Evolutionary conservation across 345 rosid genomes (phyloP).

Genomic region (rapeseed (Brassica napus)): DNA sequence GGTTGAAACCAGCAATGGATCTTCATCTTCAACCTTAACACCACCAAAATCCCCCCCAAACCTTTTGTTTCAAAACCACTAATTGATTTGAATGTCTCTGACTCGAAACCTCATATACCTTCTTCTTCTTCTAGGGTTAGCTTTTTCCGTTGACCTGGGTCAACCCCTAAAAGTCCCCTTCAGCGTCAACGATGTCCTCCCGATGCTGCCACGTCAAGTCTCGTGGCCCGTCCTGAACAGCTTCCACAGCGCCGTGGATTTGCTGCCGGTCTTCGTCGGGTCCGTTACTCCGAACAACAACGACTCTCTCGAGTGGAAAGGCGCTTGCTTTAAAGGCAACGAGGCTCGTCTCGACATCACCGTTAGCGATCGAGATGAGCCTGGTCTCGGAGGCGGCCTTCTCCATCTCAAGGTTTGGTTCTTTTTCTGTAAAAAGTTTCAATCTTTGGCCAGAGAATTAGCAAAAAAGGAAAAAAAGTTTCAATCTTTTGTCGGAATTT

Average conservation of each 20-base stretch:
- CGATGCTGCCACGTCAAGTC: slow-evolving; percentile 78
- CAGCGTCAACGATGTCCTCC: slow-evolving; percentile 74
- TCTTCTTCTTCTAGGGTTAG: slow-evolving; percentile 42
- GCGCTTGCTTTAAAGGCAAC: slow-evolving; percentile 87
- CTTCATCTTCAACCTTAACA: slow-evolving; percentile 34
- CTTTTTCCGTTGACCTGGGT: slow-evolving; percentile 37
- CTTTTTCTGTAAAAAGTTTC: background rate
- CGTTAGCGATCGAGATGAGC: slow-evolving; percentile 52
- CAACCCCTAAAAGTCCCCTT: slow-evolving; percentile 71
- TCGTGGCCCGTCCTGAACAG: slow-evolving; percentile 92
- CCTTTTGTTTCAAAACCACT: background rate
- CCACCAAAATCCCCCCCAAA: background rate
- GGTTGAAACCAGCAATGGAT: slow-evolving; percentile 6
- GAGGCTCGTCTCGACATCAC: slow-evolving; percentile 73
- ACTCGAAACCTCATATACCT: slow-evolving; percentile 7
- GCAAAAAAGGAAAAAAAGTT: background rate
- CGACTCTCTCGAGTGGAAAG: slow-evolving; percentile 75
- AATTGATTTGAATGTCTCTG: slow-evolving; percentile 39
- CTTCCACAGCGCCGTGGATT: slow-evolving; percentile 83
- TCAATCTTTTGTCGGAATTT: background rate
- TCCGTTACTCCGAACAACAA: slow-evolving; percentile 58
- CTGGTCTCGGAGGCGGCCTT: slow-evolving; percentile 83
- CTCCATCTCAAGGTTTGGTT: slow-evolving; percentile 65
- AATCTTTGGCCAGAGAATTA: too few species aligned
- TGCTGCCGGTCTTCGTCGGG: slow-evolving; percentile 83